A percentile compares a stretch with the other conserved stretches of the same genome.
These are phyloP conservation scores for Solanum chacoense DNA, from an alignment of 305 asterid species.

Conservation along the genomic window DNA sequence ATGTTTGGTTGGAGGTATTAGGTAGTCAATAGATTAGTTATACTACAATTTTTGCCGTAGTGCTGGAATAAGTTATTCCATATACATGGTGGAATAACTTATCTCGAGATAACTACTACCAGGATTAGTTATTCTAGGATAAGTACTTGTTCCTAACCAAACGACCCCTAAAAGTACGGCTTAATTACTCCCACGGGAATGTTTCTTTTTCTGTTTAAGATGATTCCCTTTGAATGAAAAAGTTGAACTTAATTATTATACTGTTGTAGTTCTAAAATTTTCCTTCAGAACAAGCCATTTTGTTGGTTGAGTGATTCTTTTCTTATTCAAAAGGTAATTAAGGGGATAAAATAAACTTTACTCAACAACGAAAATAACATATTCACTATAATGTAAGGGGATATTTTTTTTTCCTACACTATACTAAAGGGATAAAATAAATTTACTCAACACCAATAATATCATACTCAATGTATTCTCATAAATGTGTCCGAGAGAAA, in stretches of 20 bases:
- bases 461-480: neutral
- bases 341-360: neutral
- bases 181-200: neutral
- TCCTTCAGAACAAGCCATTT: neutral
- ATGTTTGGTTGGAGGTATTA: neutral
- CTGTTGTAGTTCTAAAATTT: neutral
- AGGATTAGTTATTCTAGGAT: rapidly evolving
- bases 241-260: neutral
- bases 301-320: neutral
- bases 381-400: neutral
- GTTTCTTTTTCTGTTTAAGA: neutral
- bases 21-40: neutral
- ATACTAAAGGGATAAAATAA: neutral
- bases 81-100: no score
- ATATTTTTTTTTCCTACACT: neutral
- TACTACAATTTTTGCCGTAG: rapidly evolving
- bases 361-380: neutral
- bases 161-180: neutral
- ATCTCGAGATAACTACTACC: neutral
- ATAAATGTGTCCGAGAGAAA: neutral
- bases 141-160: neutral
- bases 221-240: neutral
- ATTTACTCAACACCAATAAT: neutral
- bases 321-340: neutral
- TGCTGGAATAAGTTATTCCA: neutral